Conservation (phyloP, 1,284 basidiomycete genomes). For the Rhodofomes roseus region DNA sequence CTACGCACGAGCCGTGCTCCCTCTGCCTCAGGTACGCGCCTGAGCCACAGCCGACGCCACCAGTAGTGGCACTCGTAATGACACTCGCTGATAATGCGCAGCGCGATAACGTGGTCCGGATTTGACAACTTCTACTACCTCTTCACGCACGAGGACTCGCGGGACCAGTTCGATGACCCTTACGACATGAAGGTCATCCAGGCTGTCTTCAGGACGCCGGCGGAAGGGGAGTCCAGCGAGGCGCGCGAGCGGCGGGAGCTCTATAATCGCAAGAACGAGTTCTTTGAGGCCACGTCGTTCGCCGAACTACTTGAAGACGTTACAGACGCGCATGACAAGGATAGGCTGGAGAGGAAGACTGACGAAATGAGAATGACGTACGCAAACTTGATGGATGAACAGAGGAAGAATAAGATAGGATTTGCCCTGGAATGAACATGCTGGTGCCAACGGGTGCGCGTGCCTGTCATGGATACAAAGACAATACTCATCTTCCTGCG, state of each 20-base stretch:
- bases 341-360: background rate
- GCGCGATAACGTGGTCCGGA: background rate
- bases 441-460: too few relatives aligned
- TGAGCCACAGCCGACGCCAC: background rate
- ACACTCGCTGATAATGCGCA: background rate
- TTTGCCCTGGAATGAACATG: background rate
- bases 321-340: background rate
- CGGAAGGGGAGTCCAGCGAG: background rate
- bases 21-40: background rate
- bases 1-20: background rate
- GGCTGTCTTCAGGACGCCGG: background rate
- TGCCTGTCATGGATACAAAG: too few relatives aligned
- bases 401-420: background rate
- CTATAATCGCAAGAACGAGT: background rate
- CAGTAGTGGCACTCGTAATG: background rate
- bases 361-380: background rate
- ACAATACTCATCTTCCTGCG: too few relatives aligned
- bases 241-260: background rate
- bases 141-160: background rate
- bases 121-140: background rate
- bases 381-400: background rate
- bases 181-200: background rate
- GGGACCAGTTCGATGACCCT: background rate
- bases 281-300: background rate
- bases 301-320: background rate